These are phyloP conservation scores for Ceratobasidium sp. DNA, from an alignment of 1,284 basidiomycete species.

Conservation along the genomic window DNA sequence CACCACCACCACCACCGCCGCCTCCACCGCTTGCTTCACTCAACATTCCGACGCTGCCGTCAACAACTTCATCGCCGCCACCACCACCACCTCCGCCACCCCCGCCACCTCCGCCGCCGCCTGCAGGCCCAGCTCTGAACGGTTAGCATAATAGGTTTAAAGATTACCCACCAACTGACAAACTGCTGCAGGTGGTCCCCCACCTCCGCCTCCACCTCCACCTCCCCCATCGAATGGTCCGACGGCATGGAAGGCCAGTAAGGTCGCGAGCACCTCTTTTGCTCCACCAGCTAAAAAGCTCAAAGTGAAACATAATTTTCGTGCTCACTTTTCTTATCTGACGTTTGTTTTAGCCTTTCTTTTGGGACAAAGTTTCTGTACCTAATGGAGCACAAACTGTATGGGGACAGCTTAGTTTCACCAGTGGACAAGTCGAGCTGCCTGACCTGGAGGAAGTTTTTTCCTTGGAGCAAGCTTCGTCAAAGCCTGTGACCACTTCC, in stretches of 20 bases:
- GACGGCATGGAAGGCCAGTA: slow-evolving; percentile 35
- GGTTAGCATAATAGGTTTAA: too few species aligned
- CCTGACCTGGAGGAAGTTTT: slow-evolving; percentile 81
- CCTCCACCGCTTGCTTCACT: slow-evolving; percentile 52
- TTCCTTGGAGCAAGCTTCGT: slow-evolving; percentile 64
- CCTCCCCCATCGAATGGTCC: slow-evolving; percentile 48
- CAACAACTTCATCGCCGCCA: slow-evolving; percentile 54
- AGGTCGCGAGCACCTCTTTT: slow-evolving; percentile 42
- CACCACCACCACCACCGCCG: slow-evolving; percentile 49
- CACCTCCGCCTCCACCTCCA: slow-evolving; percentile 43
- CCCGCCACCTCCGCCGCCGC: slow-evolving; percentile 50
- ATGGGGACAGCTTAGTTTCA: slow-evolving; percentile 69
- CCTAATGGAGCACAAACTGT: slow-evolving; percentile 65
- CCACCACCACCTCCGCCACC: slow-evolving; percentile 56
- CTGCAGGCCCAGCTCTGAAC: slow-evolving; percentile 43
- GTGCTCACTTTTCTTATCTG: not conserved
- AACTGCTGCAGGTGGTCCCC: slow-evolving; percentile 15
- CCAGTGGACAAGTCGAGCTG: slow-evolving; percentile 63
- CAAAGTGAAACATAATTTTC: slow-evolving; percentile 53
- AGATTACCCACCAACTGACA: slow-evolving; percentile 8
- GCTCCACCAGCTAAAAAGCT: slow-evolving; percentile 67
- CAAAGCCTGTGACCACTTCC: slow-evolving; percentile 58
- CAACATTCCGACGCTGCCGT: slow-evolving; percentile 47
- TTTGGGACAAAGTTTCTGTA: slow-evolving; percentile 83
- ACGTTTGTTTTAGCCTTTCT: slow-evolving; percentile 69